Evolutionary conservation across 495 filamentous ascomycete genomes (phyloP).

Genomic region (Penicillium ucsense): DNA sequence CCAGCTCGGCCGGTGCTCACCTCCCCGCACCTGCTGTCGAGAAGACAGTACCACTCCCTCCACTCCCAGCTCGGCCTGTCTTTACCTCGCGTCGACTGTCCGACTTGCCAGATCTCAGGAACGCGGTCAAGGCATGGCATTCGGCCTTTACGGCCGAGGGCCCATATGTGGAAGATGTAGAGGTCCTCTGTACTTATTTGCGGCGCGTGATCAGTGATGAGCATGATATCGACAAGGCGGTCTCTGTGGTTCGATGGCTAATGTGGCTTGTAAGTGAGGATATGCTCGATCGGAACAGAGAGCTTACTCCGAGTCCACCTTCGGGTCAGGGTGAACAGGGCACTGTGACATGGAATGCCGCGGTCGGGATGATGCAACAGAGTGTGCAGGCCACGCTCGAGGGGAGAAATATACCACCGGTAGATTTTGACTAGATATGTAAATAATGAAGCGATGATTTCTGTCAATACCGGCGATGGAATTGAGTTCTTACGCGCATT

Average conservation of each 20-base stretch:
- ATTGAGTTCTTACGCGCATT: too few species aligned
- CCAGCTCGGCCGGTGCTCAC: background rate
- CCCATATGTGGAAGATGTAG: slow-evolving; percentile 69
- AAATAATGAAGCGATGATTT: too few species aligned
- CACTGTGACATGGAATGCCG: slow-evolving; percentile 36
- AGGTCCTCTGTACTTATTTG: slow-evolving; percentile 58
- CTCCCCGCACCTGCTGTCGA: slow-evolving; percentile 8
- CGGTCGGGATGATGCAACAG: slow-evolving; percentile 44
- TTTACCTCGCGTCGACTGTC: slow-evolving; percentile 57
- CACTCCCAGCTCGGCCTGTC: slow-evolving; percentile 45
- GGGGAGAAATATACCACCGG: slow-evolving; percentile 52
- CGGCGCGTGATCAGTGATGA: slow-evolving; percentile 60
- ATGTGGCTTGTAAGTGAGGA: slow-evolving; percentile 56
- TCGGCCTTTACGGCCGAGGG: slow-evolving; percentile 54
- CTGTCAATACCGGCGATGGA: background rate
- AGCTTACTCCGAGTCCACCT: slow-evolving; percentile 1
- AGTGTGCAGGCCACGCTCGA: slow-evolving; percentile 51
- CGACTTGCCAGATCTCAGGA: slow-evolving; percentile 44
- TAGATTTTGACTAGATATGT: slow-evolving; percentile 40
- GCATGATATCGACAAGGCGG: slow-evolving; percentile 64
- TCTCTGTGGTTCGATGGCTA: slow-evolving; percentile 60
- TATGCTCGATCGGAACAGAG: background rate
- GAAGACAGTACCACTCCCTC: slow-evolving; percentile 37
- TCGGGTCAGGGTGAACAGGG: slow-evolving; percentile 10
- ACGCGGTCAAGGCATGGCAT: slow-evolving; percentile 58